Evolutionary conservation across 345 rosid species (phyloP).

Genomic region (Eucalyptus pauciflora): DNA sequence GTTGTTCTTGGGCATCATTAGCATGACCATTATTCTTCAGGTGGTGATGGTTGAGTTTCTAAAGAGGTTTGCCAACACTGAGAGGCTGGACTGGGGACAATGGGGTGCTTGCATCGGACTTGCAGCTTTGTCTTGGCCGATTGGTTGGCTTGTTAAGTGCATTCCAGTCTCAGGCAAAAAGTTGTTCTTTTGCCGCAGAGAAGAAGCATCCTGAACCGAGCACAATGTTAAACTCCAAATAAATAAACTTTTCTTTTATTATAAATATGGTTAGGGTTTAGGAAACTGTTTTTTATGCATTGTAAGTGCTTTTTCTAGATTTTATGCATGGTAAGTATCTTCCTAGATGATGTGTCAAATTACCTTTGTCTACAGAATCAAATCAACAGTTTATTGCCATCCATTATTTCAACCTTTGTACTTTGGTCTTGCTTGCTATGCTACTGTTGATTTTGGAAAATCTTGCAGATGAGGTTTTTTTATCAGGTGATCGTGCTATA

Average conservation of each 20-base stretch:
- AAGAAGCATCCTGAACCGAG: neutral
- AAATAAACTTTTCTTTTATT: neutral
- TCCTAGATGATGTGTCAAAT: neutral
- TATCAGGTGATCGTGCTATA: neutral
- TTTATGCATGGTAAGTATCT: neutral
- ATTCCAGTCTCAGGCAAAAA: constrained; percentile 30
- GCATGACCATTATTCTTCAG: constrained; percentile 44
- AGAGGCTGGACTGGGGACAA: constrained; percentile 55
- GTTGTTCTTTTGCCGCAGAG: neutral
- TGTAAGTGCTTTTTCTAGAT: neutral
- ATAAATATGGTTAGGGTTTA: neutral
- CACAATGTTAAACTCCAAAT: neutral
- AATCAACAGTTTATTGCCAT: neutral
- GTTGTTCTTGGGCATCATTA: constrained; percentile 46
- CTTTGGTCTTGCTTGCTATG: neutral
- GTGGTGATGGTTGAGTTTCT: constrained; percentile 69
- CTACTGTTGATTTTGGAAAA: neutral
- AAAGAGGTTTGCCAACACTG: constrained; percentile 60
- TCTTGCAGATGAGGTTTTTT: neutral
- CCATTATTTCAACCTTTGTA: neutral
- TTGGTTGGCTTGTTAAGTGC: constrained; percentile 52
- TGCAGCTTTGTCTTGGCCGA: constrained; percentile 63
- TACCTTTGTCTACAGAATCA: neutral
- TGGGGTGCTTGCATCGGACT: constrained; percentile 54
- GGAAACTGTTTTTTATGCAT: neutral